Percentiles rank a stretch among this genome's conserved stretches.
phyloP scores from a whole-genome alignment of 2,329 filamentous ascomycete genomes.

The Aspergillus caelatus region DNA sequence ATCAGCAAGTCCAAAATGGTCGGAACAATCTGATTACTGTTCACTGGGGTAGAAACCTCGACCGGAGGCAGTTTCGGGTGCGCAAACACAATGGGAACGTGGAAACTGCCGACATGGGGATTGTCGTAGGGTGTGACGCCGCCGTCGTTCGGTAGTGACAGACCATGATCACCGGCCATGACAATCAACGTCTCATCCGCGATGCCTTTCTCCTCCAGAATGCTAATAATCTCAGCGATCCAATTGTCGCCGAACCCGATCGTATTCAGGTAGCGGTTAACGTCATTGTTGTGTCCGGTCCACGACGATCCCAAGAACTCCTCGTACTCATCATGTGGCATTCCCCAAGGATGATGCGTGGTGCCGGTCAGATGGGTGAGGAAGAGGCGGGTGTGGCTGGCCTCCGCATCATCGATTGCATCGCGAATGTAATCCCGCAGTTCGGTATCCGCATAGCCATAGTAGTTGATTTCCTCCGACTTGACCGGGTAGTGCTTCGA shows the following conservation, averaged over 20 bases:
- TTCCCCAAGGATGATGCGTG: constrained; percentile 37
- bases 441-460: constrained; percentile 36
- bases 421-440: constrained; percentile 37
- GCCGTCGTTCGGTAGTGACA: constrained; percentile 40
- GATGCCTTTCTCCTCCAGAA: constrained; percentile 34
- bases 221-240: constrained; percentile 33
- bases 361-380: constrained; percentile 38
- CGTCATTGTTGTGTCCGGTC: constrained; percentile 23
- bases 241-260: constrained; percentile 36
- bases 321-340: constrained; percentile 30
- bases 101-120: constrained; percentile 37
- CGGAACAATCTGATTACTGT: constrained; percentile 35
- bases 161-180: constrained; percentile 39
- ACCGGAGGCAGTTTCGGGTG: constrained; percentile 36
- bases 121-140: constrained; percentile 38
- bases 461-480: constrained; percentile 34
- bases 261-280: constrained; percentile 36
- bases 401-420: constrained; percentile 34
- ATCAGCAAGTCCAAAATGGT: constrained; percentile 36
- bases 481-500: constrained; percentile 32
- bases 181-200: constrained; percentile 36
- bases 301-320: constrained; percentile 24
- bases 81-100: constrained; percentile 36
- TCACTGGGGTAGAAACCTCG: constrained; percentile 30
- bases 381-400: constrained; percentile 35